These are phyloP conservation scores for Eruca vesicaria DNA, from an alignment of 441 rosid species.

Conservation along the genomic window DNA sequence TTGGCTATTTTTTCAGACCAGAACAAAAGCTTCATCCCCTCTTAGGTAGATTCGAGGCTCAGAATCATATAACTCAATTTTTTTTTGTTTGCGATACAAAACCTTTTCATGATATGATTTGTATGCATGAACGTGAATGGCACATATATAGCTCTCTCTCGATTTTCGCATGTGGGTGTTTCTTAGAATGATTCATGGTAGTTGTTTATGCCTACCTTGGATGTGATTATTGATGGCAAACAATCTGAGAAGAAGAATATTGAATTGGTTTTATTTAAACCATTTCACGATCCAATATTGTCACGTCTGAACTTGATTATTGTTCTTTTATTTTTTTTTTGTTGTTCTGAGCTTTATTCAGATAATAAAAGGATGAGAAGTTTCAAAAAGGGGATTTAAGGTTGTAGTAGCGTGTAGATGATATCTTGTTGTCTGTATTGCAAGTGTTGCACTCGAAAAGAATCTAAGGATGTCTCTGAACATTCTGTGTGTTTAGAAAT, in stretches of 20 bases:
- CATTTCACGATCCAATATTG: background rate
- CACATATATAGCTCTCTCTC: background rate
- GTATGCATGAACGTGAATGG: conserved; percentile 17
- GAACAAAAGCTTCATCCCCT: background rate
- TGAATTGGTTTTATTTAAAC: conserved; percentile 2
- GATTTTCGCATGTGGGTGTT: background rate
- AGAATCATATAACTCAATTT: background rate
- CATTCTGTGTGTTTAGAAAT: conserved; percentile 11
- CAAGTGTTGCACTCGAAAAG: background rate
- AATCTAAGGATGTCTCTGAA: background rate
- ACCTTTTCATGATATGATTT: background rate
- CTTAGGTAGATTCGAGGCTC: conserved; percentile 28
- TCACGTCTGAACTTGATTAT: background rate
- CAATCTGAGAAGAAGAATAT: background rate
- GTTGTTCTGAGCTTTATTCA: background rate
- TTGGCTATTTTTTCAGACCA: background rate
- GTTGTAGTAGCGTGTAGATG: background rate
- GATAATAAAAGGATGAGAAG: background rate
- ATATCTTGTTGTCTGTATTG: background rate
- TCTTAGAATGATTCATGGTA: background rate
- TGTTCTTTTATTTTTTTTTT: background rate
- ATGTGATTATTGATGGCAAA: background rate
- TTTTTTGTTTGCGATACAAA: background rate
- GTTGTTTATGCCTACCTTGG: background rate
- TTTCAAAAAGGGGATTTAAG: background rate